These are phyloP conservation scores for Trapa incisa DNA, from an alignment of 345 rosid species.

Conservation along the genomic window DNA sequence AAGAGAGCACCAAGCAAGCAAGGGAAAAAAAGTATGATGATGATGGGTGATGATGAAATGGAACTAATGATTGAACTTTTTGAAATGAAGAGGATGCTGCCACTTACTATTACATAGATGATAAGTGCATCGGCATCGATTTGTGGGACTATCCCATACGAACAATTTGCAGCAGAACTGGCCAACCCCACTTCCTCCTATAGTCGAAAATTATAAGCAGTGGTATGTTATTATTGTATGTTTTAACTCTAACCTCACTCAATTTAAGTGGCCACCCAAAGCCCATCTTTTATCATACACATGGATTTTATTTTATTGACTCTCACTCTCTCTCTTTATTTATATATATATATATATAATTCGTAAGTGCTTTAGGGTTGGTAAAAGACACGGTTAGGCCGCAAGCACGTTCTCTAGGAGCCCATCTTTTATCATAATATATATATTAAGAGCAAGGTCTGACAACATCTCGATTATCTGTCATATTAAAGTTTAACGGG, in stretches of 20 bases:
- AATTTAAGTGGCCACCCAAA: no score
- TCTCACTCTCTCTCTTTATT: background rate
- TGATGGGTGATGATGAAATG: no score
- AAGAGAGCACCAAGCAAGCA: background rate
- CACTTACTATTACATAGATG: background rate
- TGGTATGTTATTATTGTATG: no score
- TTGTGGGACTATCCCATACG: background rate
- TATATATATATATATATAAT: no score
- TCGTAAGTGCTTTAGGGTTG: background rate
- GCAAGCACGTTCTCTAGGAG: background rate
- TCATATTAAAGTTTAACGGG: no score
- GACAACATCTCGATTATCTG: no score
- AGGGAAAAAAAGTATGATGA: no score
- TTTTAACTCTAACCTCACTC: no score
- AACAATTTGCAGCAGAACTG: no score
- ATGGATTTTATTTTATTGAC: background rate
- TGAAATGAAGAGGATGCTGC: background rate
- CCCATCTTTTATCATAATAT: background rate
- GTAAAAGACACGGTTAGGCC: background rate
- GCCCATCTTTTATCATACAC: background rate
- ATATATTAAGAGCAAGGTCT: background rate
- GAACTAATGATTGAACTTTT: slow-evolving; percentile 1
- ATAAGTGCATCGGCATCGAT: slow-evolving; percentile 1
- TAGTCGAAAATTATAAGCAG: no score
- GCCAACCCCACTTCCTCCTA: no score